A percentile compares a stretch with the other conserved stretches of the same genome.
phyloP scores from a whole-genome alignment of 2,329 filamentous ascomycete species.

The Pseudogymnoascus sp. region DNA sequence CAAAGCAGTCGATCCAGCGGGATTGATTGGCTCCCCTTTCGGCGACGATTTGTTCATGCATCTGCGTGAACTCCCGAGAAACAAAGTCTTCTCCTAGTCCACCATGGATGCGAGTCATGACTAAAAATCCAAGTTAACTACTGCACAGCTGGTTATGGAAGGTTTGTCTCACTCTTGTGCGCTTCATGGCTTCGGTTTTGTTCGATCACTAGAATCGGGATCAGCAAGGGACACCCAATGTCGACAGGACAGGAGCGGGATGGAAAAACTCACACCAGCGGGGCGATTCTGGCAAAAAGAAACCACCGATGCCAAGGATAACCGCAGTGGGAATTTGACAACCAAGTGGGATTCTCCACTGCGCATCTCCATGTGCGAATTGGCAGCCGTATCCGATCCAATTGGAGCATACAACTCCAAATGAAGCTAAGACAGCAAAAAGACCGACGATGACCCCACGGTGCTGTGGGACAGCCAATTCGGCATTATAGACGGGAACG shows the following conservation, averaged over 20 bases:
- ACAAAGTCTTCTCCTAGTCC: constrained; percentile 20
- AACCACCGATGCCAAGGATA: constrained; percentile 13
- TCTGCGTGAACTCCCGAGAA: constrained; percentile 23
- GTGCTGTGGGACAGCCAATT: constrained; percentile 25
- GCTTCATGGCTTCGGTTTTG: constrained; percentile 11
- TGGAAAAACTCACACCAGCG: constrained; percentile 14
- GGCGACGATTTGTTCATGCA: constrained; percentile 11
- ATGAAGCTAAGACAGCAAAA: constrained; percentile 29
- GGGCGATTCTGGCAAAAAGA: constrained; percentile 17
- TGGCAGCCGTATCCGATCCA: constrained; percentile 34
- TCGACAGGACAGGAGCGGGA: constrained; percentile 11
- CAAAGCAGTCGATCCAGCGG: constrained; percentile 16
- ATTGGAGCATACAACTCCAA: constrained; percentile 31
- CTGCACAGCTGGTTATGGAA: neutral
- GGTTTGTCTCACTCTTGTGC: neutral
- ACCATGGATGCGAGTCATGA: constrained; percentile 18
- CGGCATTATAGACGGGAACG: constrained; percentile 25
- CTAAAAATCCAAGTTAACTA: constrained; percentile 10
- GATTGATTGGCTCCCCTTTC: constrained; percentile 11
- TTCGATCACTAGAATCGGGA: constrained; percentile 10
- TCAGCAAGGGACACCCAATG: constrained; percentile 12
- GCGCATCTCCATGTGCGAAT: constrained; percentile 24
- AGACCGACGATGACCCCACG: constrained; percentile 26
- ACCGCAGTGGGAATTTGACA: constrained; percentile 25
- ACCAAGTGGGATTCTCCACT: constrained; percentile 31